Percentiles rank a stretch among this genome's conserved stretches.
These are phyloP conservation scores for Tricholoma furcatifolium DNA, from an alignment of 768 basidiomycete genomes.

Conservation along the genomic window DNA sequence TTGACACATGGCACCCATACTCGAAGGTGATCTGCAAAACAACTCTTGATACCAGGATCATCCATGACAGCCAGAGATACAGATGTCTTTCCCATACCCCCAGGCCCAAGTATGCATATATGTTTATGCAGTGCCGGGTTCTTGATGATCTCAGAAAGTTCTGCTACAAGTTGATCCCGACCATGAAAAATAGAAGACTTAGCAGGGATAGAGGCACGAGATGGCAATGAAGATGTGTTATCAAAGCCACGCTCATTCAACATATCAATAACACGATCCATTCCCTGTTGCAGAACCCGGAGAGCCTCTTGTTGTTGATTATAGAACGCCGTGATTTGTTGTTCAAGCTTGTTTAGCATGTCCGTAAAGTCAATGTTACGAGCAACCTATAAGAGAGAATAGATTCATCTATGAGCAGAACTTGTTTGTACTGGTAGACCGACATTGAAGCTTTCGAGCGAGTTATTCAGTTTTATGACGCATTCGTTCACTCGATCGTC, in stretches of 20 bases:
- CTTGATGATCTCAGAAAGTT: slow-evolving; percentile 11
- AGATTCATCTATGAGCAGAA: not conserved
- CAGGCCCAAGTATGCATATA: slow-evolving; percentile 25
- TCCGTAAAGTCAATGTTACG: slow-evolving; percentile 2
- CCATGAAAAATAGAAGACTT: slow-evolving; percentile 18
- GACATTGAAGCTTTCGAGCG: slow-evolving; percentile 4
- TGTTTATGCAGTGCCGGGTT: slow-evolving; percentile 1
- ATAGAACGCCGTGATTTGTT: slow-evolving; percentile 5
- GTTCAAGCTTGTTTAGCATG: not conserved
- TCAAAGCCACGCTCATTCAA: not conserved
- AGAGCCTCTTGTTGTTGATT: not conserved
- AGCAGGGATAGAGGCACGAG: slow-evolving; percentile 1
- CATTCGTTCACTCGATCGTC: slow-evolving; percentile 3
- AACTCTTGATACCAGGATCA: slow-evolving; percentile 17
- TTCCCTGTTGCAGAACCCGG: not conserved
- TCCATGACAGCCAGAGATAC: slow-evolving; percentile 32
- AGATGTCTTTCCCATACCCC: slow-evolving; percentile 40
- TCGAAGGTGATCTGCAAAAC: slow-evolving; percentile 19
- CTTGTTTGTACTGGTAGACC: not conserved
- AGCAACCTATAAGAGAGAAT: not conserved
- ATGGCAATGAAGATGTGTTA: not conserved
- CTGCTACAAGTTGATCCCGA: slow-evolving; percentile 16
- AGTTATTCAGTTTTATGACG: not conserved
- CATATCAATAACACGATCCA: not conserved
- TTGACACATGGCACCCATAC: slow-evolving; percentile 35